Conservation (phyloP, 31 red algal genomes). For the Asparagopsis taxiformis region DNA sequence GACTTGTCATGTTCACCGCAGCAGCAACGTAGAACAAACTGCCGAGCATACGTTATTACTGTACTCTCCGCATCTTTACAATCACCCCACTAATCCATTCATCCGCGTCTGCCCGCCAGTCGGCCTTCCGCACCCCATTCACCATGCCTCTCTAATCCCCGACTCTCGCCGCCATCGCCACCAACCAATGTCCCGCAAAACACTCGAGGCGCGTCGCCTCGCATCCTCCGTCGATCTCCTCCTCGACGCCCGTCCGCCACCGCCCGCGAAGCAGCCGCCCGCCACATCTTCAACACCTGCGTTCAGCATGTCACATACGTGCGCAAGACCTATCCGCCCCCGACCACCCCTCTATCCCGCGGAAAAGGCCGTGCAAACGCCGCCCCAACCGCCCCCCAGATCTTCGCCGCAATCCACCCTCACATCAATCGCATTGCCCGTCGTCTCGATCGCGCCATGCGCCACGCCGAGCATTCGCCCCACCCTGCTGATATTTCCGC, state of each 20-base stretch:
- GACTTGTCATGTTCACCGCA: no score
- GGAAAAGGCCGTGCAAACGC: background rate
- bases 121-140: no score
- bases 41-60: no score
- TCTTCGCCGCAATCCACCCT: conserved; percentile 51
- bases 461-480: conserved; percentile 33
- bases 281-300: conserved; percentile 50
- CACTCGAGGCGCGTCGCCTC: conserved; percentile 35
- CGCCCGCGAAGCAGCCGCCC: conserved; percentile 47
- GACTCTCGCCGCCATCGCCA: no score
- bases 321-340: conserved; percentile 30
- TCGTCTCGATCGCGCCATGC: conserved; percentile 57
- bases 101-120: no score
- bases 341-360: conserved; percentile 1
- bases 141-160: no score
- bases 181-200: conserved; percentile 21
- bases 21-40: no score
- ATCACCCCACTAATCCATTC: no score
- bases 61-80: no score
- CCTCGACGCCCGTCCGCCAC: conserved; percentile 35
- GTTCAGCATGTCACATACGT: conserved; percentile 53
- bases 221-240: conserved; percentile 49
- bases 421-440: conserved; percentile 52
- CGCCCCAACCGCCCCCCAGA: conserved; percentile 10
- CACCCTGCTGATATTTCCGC: conserved; percentile 52